A percentile compares a stretch with the other conserved stretches of the same genome.
Conservation (phyloP, 345 rosid genomes). For the Euclidium syriacum region DNA sequence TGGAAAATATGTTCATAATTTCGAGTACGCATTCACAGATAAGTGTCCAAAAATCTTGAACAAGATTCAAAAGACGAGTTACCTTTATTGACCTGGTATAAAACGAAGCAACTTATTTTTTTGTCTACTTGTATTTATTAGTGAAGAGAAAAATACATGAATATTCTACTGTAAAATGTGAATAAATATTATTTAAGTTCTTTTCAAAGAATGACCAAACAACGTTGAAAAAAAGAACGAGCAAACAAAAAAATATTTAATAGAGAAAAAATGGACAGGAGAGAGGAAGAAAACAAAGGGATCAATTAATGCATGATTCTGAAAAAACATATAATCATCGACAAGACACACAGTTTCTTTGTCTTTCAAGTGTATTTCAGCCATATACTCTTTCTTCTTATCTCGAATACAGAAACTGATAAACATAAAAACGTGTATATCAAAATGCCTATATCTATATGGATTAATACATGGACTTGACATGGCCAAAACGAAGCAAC, state of each 20-base stretch:
- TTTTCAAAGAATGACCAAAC: conserved; percentile 21
- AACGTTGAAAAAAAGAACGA: conserved; percentile 2
- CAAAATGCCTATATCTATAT: not conserved
- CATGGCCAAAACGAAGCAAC: conserved; percentile 23
- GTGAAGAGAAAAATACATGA: not conserved
- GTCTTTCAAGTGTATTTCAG: conserved; percentile 15
- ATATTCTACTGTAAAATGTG: not conserved
- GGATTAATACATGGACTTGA: conserved; percentile 15
- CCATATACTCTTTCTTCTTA: conserved; percentile 21
- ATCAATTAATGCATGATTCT: conserved; percentile 24
- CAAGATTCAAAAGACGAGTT: too few relatives aligned
- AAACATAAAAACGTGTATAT: conserved; percentile 3
- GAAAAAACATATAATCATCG: conserved; percentile 15
- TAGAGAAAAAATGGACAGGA: conserved; percentile 5
- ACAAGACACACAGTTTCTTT: conserved; percentile 22
- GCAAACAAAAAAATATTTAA: conserved; percentile 15
- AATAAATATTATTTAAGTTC: not conserved
- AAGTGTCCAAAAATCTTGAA: too few relatives aligned
- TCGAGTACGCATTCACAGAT: too few relatives aligned
- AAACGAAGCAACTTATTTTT: not conserved
- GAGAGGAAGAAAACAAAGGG: conserved; percentile 16
- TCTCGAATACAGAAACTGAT: conserved; percentile 6
- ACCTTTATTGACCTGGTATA: not conserved
- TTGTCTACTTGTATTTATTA: conserved; percentile 1
- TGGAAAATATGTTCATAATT: too few relatives aligned